Percentiles rank a stretch among this genome's conserved stretches.
phyloP scores from a whole-genome alignment of 2,329 filamentous ascomycete genomes.

The Ceratocystis variospora region DNA sequence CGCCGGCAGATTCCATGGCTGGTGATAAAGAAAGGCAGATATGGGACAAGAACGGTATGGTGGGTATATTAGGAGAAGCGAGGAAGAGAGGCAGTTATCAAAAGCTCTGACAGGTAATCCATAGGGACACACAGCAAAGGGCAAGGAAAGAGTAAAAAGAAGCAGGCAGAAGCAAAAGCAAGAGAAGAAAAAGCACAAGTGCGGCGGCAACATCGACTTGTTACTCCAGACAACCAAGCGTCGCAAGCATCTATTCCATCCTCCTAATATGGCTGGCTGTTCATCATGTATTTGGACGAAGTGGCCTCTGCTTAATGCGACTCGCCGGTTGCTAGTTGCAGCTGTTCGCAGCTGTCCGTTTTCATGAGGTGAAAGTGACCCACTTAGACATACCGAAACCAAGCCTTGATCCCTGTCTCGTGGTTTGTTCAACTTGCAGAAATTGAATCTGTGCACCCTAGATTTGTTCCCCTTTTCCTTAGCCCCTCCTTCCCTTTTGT shows the following conservation, averaged over 20 bases:
- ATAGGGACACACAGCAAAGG: background rate
- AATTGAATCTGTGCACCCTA: background rate
- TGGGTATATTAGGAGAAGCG: background rate
- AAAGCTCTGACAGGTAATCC: background rate
- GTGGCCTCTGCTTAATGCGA: constrained; percentile 4
- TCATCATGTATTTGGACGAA: background rate
- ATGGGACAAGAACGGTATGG: background rate
- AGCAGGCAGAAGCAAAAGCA: background rate
- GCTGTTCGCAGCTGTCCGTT: background rate
- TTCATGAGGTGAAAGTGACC: background rate
- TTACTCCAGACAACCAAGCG: background rate
- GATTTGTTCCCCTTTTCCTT: background rate
- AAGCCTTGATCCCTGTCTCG: background rate
- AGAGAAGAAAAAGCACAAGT: background rate
- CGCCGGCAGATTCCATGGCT: background rate
- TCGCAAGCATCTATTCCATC: background rate
- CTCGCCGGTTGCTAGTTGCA: background rate
- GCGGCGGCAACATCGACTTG: background rate
- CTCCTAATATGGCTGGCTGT: background rate
- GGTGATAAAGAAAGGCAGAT: background rate
- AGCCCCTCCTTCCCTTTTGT: background rate
- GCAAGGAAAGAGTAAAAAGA: background rate
- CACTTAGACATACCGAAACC: background rate
- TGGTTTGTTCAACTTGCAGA: background rate
- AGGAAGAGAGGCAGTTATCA: background rate